Percentiles rank a stretch among this genome's conserved stretches.
phyloP scores from a whole-genome alignment of 2,329 filamentous ascomycete genomes.

The Stachybotrys elegans region DNA sequence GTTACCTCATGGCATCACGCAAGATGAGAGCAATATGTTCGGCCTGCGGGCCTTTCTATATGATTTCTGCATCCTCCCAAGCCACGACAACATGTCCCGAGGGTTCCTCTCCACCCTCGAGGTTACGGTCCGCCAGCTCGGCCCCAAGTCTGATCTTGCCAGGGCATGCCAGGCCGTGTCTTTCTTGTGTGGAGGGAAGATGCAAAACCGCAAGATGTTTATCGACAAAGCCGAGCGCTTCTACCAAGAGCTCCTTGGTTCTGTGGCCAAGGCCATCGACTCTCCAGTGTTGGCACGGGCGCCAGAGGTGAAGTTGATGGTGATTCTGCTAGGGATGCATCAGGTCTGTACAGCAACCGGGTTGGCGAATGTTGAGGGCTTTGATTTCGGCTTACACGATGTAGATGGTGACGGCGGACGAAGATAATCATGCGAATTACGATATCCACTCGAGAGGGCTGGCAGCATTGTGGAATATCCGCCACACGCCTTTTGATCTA shows the following conservation, averaged over 20 bases:
- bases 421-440: neutral
- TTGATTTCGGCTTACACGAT: too few species aligned
- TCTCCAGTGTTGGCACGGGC: neutral
- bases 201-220: too few species aligned
- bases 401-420: neutral
- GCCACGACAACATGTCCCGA: neutral
- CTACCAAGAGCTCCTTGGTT: conserved; percentile 2
- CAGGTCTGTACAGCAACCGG: too few species aligned
- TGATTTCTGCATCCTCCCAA: neutral
- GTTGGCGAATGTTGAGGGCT: too few species aligned
- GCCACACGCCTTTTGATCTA: neutral
- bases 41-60: neutral
- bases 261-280: neutral
- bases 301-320: neutral
- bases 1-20: too few species aligned
- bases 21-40: too few species aligned
- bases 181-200: too few species aligned
- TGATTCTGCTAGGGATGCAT: neutral
- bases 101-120: neutral
- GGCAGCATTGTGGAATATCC: neutral
- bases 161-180: neutral
- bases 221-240: too few species aligned
- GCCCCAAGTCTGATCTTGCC: neutral
- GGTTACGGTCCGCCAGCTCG: neutral
- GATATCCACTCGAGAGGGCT: neutral